Evolutionary conservation across 768 basidiomycete species (phyloP), one percentile per base, ranked within the genome.

Genomic region (Leucogyrophana mollusca): DNA sequence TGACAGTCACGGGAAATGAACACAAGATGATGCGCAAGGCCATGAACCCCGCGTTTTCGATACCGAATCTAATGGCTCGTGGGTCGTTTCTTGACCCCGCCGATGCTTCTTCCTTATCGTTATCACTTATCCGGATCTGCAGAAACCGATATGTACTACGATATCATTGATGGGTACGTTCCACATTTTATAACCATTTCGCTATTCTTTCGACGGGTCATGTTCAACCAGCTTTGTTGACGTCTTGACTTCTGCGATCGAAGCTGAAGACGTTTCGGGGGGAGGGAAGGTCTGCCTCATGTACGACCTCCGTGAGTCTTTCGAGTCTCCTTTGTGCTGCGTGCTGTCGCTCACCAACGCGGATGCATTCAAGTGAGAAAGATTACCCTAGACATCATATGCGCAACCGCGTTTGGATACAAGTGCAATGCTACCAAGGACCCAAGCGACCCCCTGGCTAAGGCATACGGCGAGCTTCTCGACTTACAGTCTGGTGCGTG

Each of bases 31-130:
- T 79, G 73, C 72, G 74, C 30, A 75, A 69, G 51, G 65, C 66
- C 1, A 76, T 79, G 73, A 77, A 74, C 43, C 76, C 77, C 1
- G 77, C 77, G 0, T 78, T 79, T 52, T 76, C 75, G 0, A 63
- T 78, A 17, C 60, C 69, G 2, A 77, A 65, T 46, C 62, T 73
- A 13, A 65, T 59, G 51, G 62, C 68, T 32, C 68, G 69, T 71
- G 50, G 27, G 69, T 30, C 27, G 6, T 6, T 30, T n/a, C n/a
- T n/a, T n/a, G n/a, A n/a, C n/a, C n/a, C n/a, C n/a, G n/a, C n/a
- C n/a, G 27, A 30, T 30, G n/a, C n/a, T n/a, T n/a, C n/a, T n/a
- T n/a, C n/a, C n/a, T n/a, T n/a, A n/a, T n/a, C n/a, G n/a, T n/a
- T n/a, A n/a, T n/a, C n/a, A n/a, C n/a, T n/a, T n/a, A n/a, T n/a